Conservation (phyloP, 2,329 filamentous ascomycete genomes). For the Magnaporthiopsis rhizophila region DNA sequence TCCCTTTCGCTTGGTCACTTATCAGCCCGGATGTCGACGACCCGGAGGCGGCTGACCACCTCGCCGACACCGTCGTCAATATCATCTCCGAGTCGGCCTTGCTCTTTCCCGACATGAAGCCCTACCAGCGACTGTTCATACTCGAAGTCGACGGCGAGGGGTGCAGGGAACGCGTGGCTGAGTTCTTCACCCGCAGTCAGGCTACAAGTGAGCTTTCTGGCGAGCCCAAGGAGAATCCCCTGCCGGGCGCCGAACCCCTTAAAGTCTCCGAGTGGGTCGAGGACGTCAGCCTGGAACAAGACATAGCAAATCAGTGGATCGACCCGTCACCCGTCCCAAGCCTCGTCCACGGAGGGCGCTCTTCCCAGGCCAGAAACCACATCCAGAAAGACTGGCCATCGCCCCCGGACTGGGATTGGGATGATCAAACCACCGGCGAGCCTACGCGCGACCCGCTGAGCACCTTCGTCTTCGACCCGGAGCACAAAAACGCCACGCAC, state of each 20-base stretch:
- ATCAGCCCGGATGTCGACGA: background rate
- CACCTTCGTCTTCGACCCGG: slow-evolving; percentile 4
- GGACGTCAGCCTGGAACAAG: no score
- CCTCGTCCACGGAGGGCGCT: no score
- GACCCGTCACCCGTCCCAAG: no score
- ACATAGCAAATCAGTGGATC: no score
- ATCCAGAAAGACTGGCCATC: no score
- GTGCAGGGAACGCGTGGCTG: background rate
- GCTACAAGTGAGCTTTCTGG: background rate
- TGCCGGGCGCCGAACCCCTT: no score
- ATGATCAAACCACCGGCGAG: no score
- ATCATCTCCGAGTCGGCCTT: background rate
- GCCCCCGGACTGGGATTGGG: no score
- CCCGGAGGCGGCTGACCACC: background rate
- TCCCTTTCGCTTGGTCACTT: slow-evolving; percentile 1
- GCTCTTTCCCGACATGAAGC: background rate
- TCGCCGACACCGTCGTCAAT: background rate
- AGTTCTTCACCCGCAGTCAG: background rate
- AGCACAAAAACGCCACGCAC: slow-evolving; percentile 2
- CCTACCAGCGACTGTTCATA: background rate
- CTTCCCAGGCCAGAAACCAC: no score
- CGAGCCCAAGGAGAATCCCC: background rate
- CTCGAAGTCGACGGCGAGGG: background rate
- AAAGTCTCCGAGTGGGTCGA: no score
- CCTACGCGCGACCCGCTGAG: background rate